Conservation (phyloP, 2,329 filamentous ascomycete genomes). For the Hypoxylon sp. region DNA sequence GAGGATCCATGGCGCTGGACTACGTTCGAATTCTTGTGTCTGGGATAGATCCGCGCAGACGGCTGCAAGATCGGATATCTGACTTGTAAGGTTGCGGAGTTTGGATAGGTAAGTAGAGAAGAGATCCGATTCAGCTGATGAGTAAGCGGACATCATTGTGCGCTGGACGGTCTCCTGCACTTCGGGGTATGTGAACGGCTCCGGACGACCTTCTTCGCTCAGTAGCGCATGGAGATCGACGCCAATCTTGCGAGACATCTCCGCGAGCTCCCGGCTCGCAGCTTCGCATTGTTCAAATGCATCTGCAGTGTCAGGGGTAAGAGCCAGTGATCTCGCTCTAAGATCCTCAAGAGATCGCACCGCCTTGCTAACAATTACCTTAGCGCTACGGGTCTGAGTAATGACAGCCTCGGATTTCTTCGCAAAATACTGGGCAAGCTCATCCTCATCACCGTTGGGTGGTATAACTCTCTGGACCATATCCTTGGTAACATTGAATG, state of each 20-base stretch:
- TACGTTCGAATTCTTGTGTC: constrained; percentile 84
- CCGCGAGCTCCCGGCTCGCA: constrained; percentile 75
- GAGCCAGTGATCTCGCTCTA: constrained; percentile 79
- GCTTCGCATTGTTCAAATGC: constrained; percentile 79
- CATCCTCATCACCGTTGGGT: constrained; percentile 72
- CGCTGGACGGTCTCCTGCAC: constrained; percentile 74
- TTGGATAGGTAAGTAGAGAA: constrained; percentile 78
- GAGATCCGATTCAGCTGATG: constrained; percentile 74
- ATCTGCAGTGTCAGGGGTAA: constrained; percentile 76
- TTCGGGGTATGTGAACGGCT: constrained; percentile 77
- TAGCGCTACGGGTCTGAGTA: constrained; percentile 83
- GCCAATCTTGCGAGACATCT: constrained; percentile 77
- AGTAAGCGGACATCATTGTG: constrained; percentile 67
- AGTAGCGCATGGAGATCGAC: constrained; percentile 76
- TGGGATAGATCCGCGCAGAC: constrained; percentile 79
- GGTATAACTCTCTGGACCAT: constrained; percentile 74
- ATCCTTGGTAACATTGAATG: constrained; percentile 67
- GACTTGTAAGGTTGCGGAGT: constrained; percentile 74
- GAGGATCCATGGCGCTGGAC: constrained; percentile 84
- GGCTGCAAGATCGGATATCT: constrained; percentile 78
- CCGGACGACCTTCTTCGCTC: constrained; percentile 78
- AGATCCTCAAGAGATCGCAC: constrained; percentile 84
- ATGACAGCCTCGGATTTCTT: constrained; percentile 80
- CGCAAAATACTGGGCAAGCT: constrained; percentile 75
- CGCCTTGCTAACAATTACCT: constrained; percentile 86